phyloP scores from a whole-genome alignment of 2,329 filamentous ascomycete species.

The Arthroderma sp. region DNA sequence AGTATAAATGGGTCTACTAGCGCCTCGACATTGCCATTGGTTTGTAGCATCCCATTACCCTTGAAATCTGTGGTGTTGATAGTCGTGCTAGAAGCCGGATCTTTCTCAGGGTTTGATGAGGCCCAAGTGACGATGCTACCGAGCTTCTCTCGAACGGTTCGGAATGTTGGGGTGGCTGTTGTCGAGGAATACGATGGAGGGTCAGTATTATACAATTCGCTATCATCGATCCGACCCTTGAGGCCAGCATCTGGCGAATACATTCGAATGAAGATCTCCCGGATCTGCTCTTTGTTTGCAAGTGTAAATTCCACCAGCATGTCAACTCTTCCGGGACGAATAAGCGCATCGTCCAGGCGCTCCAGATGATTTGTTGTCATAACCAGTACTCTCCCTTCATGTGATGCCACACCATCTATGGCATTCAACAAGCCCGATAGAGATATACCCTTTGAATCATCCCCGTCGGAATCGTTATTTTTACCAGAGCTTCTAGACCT shows the following conservation, averaged over 20 bases:
- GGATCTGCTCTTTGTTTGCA: constrained; percentile 14
- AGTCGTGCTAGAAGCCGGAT: background rate
- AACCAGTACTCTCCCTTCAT: constrained; percentile 57
- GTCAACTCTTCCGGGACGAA: constrained; percentile 56
- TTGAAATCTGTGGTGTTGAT: background rate
- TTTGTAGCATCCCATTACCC: background rate
- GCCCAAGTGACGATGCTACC: background rate
- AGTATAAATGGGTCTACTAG: background rate
- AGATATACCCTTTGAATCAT: constrained; percentile 36
- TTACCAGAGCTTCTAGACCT: constrained; percentile 1
- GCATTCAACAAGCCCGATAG: constrained; percentile 57
- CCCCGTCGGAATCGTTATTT: constrained; percentile 6
- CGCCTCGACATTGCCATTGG: background rate
- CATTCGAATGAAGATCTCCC: constrained; percentile 17
- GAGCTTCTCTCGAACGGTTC: background rate
- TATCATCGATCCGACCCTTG: background rate
- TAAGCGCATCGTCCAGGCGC: constrained; percentile 49
- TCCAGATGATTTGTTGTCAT: constrained; percentile 62
- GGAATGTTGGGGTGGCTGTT: background rate
- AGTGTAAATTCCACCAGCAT: constrained; percentile 25
- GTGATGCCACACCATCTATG: constrained; percentile 56
- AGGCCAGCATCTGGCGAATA: constrained; percentile 10
- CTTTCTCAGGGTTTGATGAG: background rate
- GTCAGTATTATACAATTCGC: background rate
- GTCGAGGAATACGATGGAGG: background rate